phyloP scores from a whole-genome alignment of 441 rosid genomes.

The Adansonia grandidieri region DNA sequence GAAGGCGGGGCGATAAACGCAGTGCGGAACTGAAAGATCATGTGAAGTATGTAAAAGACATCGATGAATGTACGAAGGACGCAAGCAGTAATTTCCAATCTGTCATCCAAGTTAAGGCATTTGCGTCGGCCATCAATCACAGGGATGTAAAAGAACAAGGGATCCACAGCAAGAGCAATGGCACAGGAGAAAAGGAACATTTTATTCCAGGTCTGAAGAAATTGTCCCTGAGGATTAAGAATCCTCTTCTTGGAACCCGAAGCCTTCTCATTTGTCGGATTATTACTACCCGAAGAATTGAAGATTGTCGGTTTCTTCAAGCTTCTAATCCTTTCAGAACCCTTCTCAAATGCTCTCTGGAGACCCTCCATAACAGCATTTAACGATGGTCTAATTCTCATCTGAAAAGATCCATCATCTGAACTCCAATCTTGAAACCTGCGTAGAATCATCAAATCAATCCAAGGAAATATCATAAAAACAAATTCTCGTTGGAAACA shows the following conservation, averaged over 20 bases:
- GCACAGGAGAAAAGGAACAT: slow-evolving; percentile 49
- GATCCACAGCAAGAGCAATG: slow-evolving; percentile 61
- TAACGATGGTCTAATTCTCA: slow-evolving; percentile 36
- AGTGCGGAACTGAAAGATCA: slow-evolving; percentile 64
- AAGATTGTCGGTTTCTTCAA: slow-evolving; percentile 43
- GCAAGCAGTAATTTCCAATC: slow-evolving; percentile 40
- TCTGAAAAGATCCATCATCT: slow-evolving; percentile 35
- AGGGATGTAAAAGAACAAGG: slow-evolving; percentile 63
- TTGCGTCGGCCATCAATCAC: slow-evolving; percentile 30
- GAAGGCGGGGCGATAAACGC: slow-evolving; percentile 63
- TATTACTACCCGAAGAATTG: slow-evolving; percentile 24
- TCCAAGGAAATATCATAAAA: not conserved
- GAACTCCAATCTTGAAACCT: slow-evolving; percentile 57
- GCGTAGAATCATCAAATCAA: slow-evolving; percentile 10
- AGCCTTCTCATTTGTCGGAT: slow-evolving; percentile 24
- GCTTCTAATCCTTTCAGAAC: slow-evolving; percentile 51
- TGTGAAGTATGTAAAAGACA: slow-evolving; percentile 58
- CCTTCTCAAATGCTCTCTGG: slow-evolving; percentile 44
- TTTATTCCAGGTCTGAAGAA: slow-evolving; percentile 61
- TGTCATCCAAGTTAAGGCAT: slow-evolving; percentile 48
- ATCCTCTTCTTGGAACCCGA: slow-evolving; percentile 33
- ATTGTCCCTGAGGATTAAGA: slow-evolving; percentile 55
- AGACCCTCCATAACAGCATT: slow-evolving; percentile 40
- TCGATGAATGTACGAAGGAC: slow-evolving; percentile 54
- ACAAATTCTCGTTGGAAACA: not conserved